Percentiles rank a stretch among this genome's conserved stretches.
phyloP scores from a whole-genome alignment of 2,329 filamentous ascomycete species.

The Huntiella moniliformis region DNA sequence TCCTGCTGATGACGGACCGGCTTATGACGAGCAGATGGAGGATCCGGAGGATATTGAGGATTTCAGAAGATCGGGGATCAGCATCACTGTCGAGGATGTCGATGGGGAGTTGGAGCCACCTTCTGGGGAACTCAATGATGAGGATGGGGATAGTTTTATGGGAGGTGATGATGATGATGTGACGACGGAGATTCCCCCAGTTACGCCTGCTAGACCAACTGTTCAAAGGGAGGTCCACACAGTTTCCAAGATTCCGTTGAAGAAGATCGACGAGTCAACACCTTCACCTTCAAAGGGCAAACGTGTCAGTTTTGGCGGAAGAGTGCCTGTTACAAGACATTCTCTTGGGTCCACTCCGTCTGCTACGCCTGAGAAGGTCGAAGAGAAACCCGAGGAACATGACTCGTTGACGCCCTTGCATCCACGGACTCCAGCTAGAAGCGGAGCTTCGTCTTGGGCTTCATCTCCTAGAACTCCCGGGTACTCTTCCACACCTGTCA shows the following conservation, averaged over 20 bases:
- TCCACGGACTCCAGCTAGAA: slow-evolving; percentile 18
- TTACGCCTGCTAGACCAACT: slow-evolving; percentile 34
- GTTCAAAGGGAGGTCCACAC: slow-evolving; percentile 42
- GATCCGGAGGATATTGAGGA: slow-evolving; percentile 1
- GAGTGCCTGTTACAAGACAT: slow-evolving; percentile 8
- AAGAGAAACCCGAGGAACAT: slow-evolving; percentile 6
- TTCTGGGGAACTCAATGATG: neutral
- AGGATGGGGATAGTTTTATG: neutral
- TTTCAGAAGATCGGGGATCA: neutral
- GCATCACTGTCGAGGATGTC: slow-evolving; percentile 1
- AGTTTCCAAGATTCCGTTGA: slow-evolving; percentile 59
- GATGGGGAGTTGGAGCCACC: neutral
- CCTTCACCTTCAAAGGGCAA: slow-evolving; percentile 29
- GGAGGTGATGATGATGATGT: slow-evolving; percentile 1
- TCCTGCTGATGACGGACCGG: neutral
- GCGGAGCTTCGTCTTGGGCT: slow-evolving; percentile 25
- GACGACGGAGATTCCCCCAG: slow-evolving; percentile 21
- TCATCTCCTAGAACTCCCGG: neutral
- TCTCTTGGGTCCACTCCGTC: slow-evolving; percentile 12
- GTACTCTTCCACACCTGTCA: slow-evolving; percentile 28
- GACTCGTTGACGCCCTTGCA: slow-evolving; percentile 11
- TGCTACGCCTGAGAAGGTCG: neutral
- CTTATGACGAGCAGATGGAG: slow-evolving; percentile 8
- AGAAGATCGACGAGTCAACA: slow-evolving; percentile 42
- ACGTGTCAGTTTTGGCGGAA: slow-evolving; percentile 11